Percentiles rank a stretch among this genome's conserved stretches.
Conservation (phyloP, 2,329 filamentous ascomycete genomes). For the Zasmidium citrigriseum region DNA sequence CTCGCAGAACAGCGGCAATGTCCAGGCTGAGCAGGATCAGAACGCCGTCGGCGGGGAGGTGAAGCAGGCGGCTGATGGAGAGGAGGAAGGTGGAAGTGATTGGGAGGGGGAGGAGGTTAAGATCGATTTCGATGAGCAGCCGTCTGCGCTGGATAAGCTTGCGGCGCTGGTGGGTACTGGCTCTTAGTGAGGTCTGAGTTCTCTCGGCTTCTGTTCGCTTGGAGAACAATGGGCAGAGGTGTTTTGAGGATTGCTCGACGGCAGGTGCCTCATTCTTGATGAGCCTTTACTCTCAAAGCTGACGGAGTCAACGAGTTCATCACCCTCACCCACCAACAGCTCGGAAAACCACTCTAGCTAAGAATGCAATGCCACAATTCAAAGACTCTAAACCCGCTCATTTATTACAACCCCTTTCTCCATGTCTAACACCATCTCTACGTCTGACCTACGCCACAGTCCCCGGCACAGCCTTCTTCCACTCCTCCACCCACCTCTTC, state of each 20-base stretch:
- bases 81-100: not conserved
- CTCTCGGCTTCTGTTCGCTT: no score
- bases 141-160: not conserved
- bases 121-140: conserved; percentile 6
- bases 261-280: no score
- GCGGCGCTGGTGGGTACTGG: not conserved
- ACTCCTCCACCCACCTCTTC: conserved; percentile 53
- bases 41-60: not conserved
- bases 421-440: no score
- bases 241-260: no score
- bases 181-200: not conserved
- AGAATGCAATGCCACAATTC: no score
- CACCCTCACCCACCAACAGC: no score
- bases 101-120: conserved; percentile 4
- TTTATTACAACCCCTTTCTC: no score
- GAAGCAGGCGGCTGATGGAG: not conserved
- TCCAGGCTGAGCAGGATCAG: not conserved
- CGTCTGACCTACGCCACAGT: no score
- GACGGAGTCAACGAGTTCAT: not conserved
- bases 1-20: not conserved
- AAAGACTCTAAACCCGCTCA: no score
- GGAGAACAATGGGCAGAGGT: no score
- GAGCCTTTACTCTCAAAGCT: no score
- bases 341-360: no score
- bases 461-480: conserved; percentile 36